phyloP scores from a whole-genome alignment of 2,329 filamentous ascomycete species.

The Phyllosticta citrichinensis region DNA sequence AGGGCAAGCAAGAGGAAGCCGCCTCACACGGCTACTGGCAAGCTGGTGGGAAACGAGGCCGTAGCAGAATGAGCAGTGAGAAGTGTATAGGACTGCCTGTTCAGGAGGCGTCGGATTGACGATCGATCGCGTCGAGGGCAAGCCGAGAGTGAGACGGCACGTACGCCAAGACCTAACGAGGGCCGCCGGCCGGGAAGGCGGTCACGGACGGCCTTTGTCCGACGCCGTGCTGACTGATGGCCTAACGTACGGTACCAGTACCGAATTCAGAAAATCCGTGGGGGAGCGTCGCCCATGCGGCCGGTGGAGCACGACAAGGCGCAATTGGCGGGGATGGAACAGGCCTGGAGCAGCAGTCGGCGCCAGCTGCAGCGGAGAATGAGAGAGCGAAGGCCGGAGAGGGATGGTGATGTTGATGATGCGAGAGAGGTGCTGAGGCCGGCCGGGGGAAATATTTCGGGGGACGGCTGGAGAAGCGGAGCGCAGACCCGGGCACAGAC shows the following conservation, averaged over 20 bases:
- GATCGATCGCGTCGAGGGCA: neutral
- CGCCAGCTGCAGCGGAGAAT: too few species aligned
- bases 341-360: too few species aligned
- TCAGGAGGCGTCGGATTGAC: constrained; percentile 5
- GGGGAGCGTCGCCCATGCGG: neutral
- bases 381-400: neutral
- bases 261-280: neutral
- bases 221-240: neutral
- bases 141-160: constrained; percentile 7
- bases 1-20: neutral
- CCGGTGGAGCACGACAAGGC: too few species aligned
- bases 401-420: neutral
- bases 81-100: constrained; percentile 2
- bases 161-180: neutral
- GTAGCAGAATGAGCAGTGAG: neutral
- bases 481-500: neutral
- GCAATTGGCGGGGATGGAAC: neutral
- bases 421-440: neutral
- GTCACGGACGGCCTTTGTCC: constrained; percentile 2
- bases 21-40: constrained; percentile 8
- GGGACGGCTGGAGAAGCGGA: neutral
- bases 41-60: constrained; percentile 1
- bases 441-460: neutral
- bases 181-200: constrained; percentile 1
- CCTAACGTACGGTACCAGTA: neutral